Evolutionary conservation across 345 rosid species (phyloP), one percentile per base, ranked within the genome.

Genomic region (Sisymbrium irio): DNA sequence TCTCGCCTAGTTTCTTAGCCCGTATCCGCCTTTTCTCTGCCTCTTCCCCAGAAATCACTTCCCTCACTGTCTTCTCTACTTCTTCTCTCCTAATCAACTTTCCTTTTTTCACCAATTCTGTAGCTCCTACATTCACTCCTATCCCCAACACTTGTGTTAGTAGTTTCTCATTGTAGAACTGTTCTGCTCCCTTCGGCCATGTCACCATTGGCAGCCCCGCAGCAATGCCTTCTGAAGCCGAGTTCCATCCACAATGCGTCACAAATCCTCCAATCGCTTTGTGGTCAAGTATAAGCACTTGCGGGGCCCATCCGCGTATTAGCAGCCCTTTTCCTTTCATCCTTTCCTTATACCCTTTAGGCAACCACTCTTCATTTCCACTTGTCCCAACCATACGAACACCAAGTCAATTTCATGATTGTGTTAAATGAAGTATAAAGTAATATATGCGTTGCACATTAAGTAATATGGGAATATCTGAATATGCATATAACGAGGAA

Each of bases 161-260:
- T 15, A 86, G 44, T 67, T 80, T 85, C 71, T 85, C 91, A 11
- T 86, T 88, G 68, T 79, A 80, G 36, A 86, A 83, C 66, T 88
- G 89, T 58, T 83, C 88, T 0, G 86, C 86, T 0, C 30, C 61
- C 30, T 77, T 27, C 0, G 88, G 86, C 84, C 89, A 88, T 0
- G 84, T 79, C 11, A 86, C 83, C 86, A 86, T 79, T 0, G 91
- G 86, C 10, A 89, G 36, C 17, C 91, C 88, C 0, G 82, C 86
- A 1, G 80, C 51, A 1, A 87, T 65, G 1, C 79, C 88, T 58
- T 89, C 87, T 1, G 87, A 59, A 32, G 79, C 75, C 0, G 85
- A 87, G 79, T 89, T 89, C 91, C 88, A 85, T 1, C 88, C 85
- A 0, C 89, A 88, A 1, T 85, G 89, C 0, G 86, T 85, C 74